These are phyloP conservation scores for Oryza meyeriana DNA, from an alignment of 176 grass and related monocot species.

Conservation along the genomic window DNA sequence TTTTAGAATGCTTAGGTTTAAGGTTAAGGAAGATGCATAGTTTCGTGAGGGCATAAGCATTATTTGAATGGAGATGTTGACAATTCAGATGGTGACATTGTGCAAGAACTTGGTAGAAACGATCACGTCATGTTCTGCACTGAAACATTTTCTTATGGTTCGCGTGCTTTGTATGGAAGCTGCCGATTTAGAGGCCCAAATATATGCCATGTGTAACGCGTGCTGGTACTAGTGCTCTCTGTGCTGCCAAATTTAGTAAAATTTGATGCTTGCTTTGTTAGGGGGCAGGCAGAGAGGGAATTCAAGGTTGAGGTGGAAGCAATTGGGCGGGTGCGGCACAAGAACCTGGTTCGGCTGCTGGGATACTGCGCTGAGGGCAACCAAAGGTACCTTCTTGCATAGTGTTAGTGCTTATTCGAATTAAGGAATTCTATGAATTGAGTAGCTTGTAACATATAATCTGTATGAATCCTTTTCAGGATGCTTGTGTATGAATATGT, in stretches of 20 bases:
- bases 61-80: constrained; percentile 33
- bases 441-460: constrained; percentile 21
- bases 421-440: neutral
- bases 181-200: constrained; percentile 12
- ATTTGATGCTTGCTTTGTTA: constrained; percentile 41
- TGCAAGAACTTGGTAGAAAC: neutral
- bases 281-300: constrained; percentile 96
- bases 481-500: constrained; percentile 96
- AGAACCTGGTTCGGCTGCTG: constrained; percentile 87
- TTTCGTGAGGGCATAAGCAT: constrained; percentile 11
- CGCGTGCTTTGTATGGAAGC: constrained; percentile 24
- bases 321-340: constrained; percentile 93
- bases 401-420: constrained; percentile 10
- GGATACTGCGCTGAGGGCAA: constrained; percentile 95
- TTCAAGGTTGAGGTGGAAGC: constrained; percentile 99
- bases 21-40: constrained; percentile 32
- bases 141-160: constrained; percentile 17
- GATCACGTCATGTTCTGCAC: neutral
- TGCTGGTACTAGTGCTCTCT: neutral
- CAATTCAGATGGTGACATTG: constrained; percentile 36
- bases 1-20: constrained; percentile 24
- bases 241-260: constrained; percentile 25
- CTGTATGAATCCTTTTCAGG: constrained; percentile 41
- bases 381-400: constrained; percentile 67
- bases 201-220: neutral